These are phyloP conservation scores for Colletotrichum sp. DNA, from an alignment of 2,329 filamentous ascomycete species.

Conservation along the genomic window DNA sequence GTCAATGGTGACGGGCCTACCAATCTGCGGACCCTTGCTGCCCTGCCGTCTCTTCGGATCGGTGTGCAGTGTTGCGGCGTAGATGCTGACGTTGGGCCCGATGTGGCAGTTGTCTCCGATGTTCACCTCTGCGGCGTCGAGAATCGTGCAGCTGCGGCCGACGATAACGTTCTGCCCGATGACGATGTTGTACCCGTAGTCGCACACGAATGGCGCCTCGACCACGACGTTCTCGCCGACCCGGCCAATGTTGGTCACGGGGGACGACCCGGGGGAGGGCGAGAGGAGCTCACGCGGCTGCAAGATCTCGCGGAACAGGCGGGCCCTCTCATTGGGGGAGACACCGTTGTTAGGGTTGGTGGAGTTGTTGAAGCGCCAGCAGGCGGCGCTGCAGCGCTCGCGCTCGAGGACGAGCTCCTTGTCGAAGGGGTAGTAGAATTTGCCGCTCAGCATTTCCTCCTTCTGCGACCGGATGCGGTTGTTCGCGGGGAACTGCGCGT, in stretches of 20 bases:
- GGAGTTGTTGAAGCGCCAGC: conserved; percentile 87
- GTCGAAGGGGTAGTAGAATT: conserved; percentile 81
- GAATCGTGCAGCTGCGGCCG: conserved; percentile 81
- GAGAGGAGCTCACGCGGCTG: conserved; percentile 64
- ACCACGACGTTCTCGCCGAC: conserved; percentile 80
- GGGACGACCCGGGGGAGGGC: conserved; percentile 59
- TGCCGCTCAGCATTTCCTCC: conserved; percentile 85
- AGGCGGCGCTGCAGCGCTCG: conserved; percentile 80
- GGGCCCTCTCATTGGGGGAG: conserved; percentile 69
- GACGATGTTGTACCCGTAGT: conserved; percentile 94
- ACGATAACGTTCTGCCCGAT: conserved; percentile 87
- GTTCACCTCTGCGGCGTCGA: conserved; percentile 82
- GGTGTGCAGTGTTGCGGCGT: conserved; percentile 74
- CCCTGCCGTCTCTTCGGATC: conserved; percentile 78
- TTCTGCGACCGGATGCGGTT: conserved; percentile 69
- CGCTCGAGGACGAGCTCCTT: conserved; percentile 81
- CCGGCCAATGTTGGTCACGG: conserved; percentile 60
- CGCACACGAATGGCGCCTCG: conserved; percentile 88
- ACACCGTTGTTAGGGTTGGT: conserved; percentile 77
- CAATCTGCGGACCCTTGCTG: conserved; percentile 73
- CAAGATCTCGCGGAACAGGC: conserved; percentile 75
- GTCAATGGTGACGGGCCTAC: conserved; percentile 77
- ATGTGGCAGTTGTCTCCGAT: conserved; percentile 82
- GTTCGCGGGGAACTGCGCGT: conserved; percentile 51
- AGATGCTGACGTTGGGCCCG: conserved; percentile 86